Conservation (phyloP, 176 grass and related monocot species). For the Carex kokanica region DNA sequence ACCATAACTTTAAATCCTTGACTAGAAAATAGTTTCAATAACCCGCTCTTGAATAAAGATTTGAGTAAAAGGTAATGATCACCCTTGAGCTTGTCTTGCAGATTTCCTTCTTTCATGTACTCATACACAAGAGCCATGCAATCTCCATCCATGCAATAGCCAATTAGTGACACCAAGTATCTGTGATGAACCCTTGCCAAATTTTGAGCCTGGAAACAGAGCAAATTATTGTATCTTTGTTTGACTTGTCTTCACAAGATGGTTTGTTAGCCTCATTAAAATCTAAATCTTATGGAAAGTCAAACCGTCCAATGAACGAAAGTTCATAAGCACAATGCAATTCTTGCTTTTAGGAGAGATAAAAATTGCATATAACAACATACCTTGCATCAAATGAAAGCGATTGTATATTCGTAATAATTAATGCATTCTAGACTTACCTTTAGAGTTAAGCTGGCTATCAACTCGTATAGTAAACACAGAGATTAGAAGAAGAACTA, state of each 20-base stretch:
- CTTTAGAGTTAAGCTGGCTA: too few species aligned
- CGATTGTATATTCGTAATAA: too few species aligned
- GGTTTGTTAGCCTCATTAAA: neutral
- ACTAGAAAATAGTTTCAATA: neutral
- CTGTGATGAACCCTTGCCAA: constrained; percentile 24
- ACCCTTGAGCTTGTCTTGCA: constrained; percentile 14
- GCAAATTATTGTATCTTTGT: neutral
- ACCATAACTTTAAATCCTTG: neutral
- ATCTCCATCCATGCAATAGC: constrained; percentile 14
- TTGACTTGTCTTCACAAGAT: neutral
- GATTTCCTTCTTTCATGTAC: constrained; percentile 24
- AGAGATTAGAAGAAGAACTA: too few species aligned
- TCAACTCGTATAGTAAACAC: too few species aligned
- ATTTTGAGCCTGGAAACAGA: constrained; percentile 16
- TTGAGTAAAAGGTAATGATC: neutral
- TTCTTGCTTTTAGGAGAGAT: too few species aligned
- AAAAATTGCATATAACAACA: too few species aligned
- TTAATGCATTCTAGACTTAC: too few species aligned
- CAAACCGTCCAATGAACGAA: too few species aligned
- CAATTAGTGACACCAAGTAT: constrained; percentile 10
- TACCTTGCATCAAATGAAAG: too few species aligned
- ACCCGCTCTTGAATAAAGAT: neutral
- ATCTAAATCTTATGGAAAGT: neutral
- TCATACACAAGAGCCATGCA: constrained; percentile 23
- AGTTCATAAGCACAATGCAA: too few species aligned